A percentile compares a stretch with the other conserved stretches of the same genome.
These are phyloP conservation scores for Scutellaria baicalensis DNA, from an alignment of 257 asterid species.

Conservation along the genomic window DNA sequence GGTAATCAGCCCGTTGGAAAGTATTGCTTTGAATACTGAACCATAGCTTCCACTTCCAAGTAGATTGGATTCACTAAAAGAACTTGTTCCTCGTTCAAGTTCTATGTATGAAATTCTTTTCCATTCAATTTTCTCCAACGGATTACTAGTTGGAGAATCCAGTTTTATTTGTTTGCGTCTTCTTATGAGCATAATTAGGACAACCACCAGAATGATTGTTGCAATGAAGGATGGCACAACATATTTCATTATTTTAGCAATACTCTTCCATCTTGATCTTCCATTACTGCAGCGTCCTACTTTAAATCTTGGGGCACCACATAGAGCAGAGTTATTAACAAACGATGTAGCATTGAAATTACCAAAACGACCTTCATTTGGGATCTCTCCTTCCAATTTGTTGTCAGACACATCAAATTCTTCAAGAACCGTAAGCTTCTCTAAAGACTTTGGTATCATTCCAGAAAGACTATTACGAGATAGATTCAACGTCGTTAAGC, in stretches of 20 bases:
- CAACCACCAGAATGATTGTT: not conserved
- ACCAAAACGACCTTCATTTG: not conserved
- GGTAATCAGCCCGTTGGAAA: not conserved
- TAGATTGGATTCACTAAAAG: not conserved
- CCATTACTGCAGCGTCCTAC: not conserved
- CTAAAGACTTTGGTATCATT: not conserved
- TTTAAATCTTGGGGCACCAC: not conserved
- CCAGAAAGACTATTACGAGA: not conserved
- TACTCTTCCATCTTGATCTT: not conserved
- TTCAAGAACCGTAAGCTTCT: not conserved
- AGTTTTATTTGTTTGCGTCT: not conserved
- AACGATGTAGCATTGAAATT: not conserved
- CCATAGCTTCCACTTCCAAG: slow-evolving; percentile 5
- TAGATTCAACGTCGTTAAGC: not conserved
- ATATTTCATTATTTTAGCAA: not conserved
- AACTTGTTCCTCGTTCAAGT: not conserved
- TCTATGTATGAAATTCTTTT: not conserved
- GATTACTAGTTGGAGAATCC: not conserved
- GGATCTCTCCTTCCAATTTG: slow-evolving; percentile 7
- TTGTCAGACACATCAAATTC: not conserved
- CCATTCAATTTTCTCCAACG: not conserved
- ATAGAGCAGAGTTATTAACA: not conserved
- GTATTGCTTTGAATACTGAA: not conserved
- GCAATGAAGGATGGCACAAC: not conserved
- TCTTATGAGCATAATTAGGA: not conserved